These are phyloP conservation scores for Gaertneriomyces semiglobifer DNA, from an alignment of 192 early-diverging fungal genomes.

Conservation along the genomic window DNA sequence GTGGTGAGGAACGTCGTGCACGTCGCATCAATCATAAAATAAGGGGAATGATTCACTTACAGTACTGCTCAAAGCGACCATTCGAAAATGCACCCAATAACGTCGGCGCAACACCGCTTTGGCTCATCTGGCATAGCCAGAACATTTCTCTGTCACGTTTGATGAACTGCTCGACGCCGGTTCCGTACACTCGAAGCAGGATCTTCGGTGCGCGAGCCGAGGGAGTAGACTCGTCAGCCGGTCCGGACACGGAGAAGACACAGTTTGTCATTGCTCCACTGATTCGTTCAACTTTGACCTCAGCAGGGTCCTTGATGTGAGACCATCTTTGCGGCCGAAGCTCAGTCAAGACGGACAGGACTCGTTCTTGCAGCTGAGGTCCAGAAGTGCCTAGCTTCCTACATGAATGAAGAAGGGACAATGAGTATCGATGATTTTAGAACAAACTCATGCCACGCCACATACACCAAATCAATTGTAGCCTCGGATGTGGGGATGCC, in stretches of 20 bases:
- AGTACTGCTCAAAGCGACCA: slow-evolving; percentile 80
- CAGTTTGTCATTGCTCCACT: slow-evolving; percentile 74
- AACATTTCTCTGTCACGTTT: slow-evolving; percentile 76
- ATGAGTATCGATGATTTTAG: neutral
- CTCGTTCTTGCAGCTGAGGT: slow-evolving; percentile 7
- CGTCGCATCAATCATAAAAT: too few species aligned
- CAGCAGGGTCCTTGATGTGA: slow-evolving; percentile 12
- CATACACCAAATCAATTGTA: slow-evolving; percentile 2
- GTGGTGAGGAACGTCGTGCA: too few species aligned
- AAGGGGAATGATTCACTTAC: slow-evolving; percentile 6
- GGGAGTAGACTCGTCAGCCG: neutral
- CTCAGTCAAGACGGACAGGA: slow-evolving; percentile 15
- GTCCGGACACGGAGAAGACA: slow-evolving; percentile 34
- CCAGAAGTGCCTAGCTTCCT: slow-evolving; percentile 1
- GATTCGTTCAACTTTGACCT: slow-evolving; percentile 46
- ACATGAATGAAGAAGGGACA: neutral
- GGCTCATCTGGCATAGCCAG: slow-evolving; percentile 70
- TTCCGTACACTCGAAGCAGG: slow-evolving; percentile 70
- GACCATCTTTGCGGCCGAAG: slow-evolving; percentile 22
- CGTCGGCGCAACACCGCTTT: slow-evolving; percentile 68
- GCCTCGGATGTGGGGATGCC: slow-evolving; percentile 1
- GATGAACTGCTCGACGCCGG: slow-evolving; percentile 73
- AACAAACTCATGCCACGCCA: neutral
- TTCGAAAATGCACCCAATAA: slow-evolving; percentile 77
- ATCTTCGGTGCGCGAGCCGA: slow-evolving; percentile 10